Base-by-base conservation (phyloP, 805 yeast species). In the Starmerella bombicola region DNA sequence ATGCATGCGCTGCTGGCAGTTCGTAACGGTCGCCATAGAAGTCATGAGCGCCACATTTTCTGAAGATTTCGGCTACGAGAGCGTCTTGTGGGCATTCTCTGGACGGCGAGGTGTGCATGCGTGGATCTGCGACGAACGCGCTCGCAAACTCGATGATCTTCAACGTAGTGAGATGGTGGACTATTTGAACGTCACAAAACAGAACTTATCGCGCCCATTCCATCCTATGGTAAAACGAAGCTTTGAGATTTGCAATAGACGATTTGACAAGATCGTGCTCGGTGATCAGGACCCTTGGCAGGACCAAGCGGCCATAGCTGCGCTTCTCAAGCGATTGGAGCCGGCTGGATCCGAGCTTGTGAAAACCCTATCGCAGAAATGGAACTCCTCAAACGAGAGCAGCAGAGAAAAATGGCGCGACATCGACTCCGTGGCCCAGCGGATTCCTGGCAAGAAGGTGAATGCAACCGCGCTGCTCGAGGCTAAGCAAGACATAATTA, bases 101-200 rank as follows among this genome's bases (percentile, higher is more conserved):
- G 98, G 98, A 35, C 80, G 98, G 68, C 81, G 98, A 71, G 98
- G 98, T 60, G 94, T 93, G 13, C 98, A 91, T 68, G 93, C 97
- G 55, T 91, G 98, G 98, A 70, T 91, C 19, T 81, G 94, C 60
- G 98, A 91, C 57, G 62, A 70, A 41, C 65, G 86, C 35, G 95
- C 96, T 1, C 65, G 96, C 42, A 53, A 58, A 1, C 60, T 91
- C 46, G 80, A 74, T 47, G 97, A 91, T 58, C 54, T 65, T 4
- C 73, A 74, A 45, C 72, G 98, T 54, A 69, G 79, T 52, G 75
- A 93, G 3, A 71, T 91, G 10, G 78, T 86, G 24, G 86, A 82
- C 50, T 91, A 91, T 57, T 59, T 91, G 57, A 88, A 83, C 51
- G 78, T 86, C 1, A 65, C 82, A 40, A n/a, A n/a, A 17, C 5